Evolutionary conservation across 2,329 filamentous ascomycete species (phyloP).

Genomic region (Arachnomyces sp.): DNA sequence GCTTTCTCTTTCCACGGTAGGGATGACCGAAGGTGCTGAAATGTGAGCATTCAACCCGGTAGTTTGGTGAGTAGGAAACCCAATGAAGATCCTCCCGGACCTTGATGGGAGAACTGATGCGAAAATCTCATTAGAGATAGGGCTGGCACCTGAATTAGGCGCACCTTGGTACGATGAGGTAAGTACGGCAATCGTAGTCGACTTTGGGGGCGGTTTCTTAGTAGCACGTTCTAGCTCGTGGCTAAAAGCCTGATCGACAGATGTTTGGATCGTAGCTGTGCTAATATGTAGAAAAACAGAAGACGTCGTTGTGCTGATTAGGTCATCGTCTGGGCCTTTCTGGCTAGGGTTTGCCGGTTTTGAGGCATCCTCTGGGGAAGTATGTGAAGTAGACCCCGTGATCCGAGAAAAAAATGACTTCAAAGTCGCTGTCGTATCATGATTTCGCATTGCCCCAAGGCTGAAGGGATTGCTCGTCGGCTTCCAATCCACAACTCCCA

Average conservation of each 20-base stretch:
- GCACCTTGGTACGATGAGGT: slow-evolving; percentile 86
- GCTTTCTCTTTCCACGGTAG: slow-evolving; percentile 91
- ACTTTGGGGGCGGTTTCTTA: slow-evolving; percentile 90
- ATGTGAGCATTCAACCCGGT: slow-evolving; percentile 91
- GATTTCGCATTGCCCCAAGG: slow-evolving; percentile 26
- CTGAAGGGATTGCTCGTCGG: slow-evolving; percentile 41
- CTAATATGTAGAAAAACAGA: slow-evolving; percentile 86
- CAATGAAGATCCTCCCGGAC: slow-evolving; percentile 89
- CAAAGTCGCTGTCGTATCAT: slow-evolving; percentile 52
- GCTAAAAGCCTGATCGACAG: slow-evolving; percentile 63
- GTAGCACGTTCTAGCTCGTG: slow-evolving; percentile 89
- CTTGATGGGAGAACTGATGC: slow-evolving; percentile 82
- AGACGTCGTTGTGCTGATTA: slow-evolving; percentile 62
- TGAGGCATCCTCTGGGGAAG: slow-evolving; percentile 31
- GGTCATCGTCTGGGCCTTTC: slow-evolving; percentile 61
- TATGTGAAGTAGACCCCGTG: slow-evolving; percentile 51
- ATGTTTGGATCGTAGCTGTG: slow-evolving; percentile 73
- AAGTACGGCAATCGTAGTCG: slow-evolving; percentile 75
- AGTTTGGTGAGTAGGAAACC: slow-evolving; percentile 94
- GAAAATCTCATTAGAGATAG: slow-evolving; percentile 61
- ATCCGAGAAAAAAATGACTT: slow-evolving; percentile 74
- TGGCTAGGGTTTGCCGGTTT: slow-evolving; percentile 48
- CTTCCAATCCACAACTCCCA: slow-evolving; percentile 83
- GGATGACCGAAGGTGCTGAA: slow-evolving; percentile 91
- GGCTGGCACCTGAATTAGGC: slow-evolving; percentile 54